These are phyloP conservation scores for Barbarea vulgaris DNA, from an alignment of 345 rosid genomes.

Conservation along the genomic window DNA sequence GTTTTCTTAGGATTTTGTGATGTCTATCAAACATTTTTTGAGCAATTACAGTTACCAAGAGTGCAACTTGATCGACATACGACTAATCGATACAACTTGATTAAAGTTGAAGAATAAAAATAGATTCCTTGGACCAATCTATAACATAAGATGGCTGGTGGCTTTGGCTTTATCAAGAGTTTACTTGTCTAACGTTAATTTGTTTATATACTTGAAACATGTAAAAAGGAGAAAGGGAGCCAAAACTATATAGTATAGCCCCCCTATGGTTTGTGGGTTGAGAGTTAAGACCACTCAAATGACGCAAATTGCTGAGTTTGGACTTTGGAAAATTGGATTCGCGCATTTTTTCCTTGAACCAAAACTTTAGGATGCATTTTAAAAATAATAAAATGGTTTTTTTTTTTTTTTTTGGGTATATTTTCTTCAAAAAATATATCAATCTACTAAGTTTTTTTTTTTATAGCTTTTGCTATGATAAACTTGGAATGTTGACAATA, in stretches of 20 bases:
- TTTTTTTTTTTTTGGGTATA: slow-evolving; percentile 26
- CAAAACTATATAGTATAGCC: slow-evolving; percentile 25
- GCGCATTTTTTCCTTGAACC: slow-evolving; percentile 6
- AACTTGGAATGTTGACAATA: background rate
- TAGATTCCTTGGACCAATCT: background rate
- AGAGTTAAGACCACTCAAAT: too few relatives aligned
- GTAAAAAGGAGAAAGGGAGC: slow-evolving; percentile 14
- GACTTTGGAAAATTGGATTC: slow-evolving; percentile 11
- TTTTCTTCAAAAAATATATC: background rate
- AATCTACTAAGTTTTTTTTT: background rate
- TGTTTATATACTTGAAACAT: slow-evolving; percentile 1
- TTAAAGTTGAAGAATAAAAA: background rate
- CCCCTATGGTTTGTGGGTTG: slow-evolving; percentile 17
- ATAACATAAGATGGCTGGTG: background rate
- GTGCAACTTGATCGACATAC: background rate
- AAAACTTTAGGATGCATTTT: slow-evolving; percentile 10
- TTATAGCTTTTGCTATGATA: background rate
- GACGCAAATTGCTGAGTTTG: slow-evolving; percentile 25
- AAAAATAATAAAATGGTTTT: slow-evolving; percentile 7
- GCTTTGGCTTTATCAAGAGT: background rate
- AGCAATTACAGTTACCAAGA: background rate
- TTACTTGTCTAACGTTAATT: background rate
- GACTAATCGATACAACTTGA: background rate
- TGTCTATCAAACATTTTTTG: background rate
- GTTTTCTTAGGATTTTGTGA: background rate